A percentile compares a stretch with the other conserved stretches of the same genome.
Conservation (phyloP, 1,284 basidiomycete species). For the Rugosomyces carneus region DNA sequence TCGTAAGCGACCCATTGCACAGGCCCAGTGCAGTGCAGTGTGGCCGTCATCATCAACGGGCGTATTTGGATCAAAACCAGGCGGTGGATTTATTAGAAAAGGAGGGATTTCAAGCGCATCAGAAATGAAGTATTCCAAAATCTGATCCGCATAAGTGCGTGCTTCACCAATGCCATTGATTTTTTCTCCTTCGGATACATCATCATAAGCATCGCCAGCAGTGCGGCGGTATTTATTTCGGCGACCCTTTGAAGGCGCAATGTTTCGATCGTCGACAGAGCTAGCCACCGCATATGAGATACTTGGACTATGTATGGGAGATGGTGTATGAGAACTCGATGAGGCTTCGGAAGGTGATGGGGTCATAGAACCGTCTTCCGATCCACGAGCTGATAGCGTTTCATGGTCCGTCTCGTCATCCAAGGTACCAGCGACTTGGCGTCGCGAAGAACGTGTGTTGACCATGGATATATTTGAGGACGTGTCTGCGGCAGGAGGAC, state of each 20-base stretch:
- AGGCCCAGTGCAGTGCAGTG: constrained; percentile 97
- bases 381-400: constrained; percentile 54
- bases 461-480: constrained; percentile 29
- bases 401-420: constrained; percentile 59
- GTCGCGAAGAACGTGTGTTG: constrained; percentile 52
- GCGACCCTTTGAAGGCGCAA: constrained; percentile 26
- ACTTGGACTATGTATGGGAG: constrained; percentile 64
- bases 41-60: constrained; percentile 98
- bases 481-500: constrained; percentile 35
- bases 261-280: constrained; percentile 35
- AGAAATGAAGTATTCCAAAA: constrained; percentile 98
- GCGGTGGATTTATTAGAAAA: constrained; percentile 84
- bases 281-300: constrained; percentile 38
- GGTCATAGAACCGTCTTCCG: constrained; percentile 81
- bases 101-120: constrained; percentile 92
- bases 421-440: constrained; percentile 35
- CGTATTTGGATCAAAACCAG: constrained; percentile 94
- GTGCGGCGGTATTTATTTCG: constrained; percentile 35
- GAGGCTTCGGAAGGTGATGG: constrained; percentile 82
- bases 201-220: constrained; percentile 32
- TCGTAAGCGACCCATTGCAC: constrained; percentile 96
- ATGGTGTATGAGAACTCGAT: constrained; percentile 85
- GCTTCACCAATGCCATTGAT: constrained; percentile 40
- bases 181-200: constrained; percentile 38
- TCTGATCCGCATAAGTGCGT: constrained; percentile 85